These are phyloP conservation scores for Diutina pseudorugosa DNA, from an alignment of 1,139 yeast species.

Conservation along the genomic window DNA sequence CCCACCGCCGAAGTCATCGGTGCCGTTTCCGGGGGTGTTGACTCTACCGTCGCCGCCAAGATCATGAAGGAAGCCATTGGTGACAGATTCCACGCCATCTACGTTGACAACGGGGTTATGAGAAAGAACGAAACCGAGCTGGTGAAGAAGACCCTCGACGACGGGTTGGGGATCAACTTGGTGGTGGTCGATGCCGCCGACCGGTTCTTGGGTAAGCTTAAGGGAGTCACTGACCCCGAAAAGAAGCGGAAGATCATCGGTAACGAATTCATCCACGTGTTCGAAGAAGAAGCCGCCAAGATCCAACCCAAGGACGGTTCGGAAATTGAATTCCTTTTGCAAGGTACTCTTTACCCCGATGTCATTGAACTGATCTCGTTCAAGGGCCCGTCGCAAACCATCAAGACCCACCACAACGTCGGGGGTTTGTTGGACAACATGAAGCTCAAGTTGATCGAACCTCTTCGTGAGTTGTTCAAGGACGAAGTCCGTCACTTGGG, in stretches of 20 bases:
- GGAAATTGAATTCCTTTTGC: conserved; percentile 85
- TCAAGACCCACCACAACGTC: conserved; percentile 97
- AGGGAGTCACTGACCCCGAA: conserved; percentile 97
- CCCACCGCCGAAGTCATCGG: conserved; percentile 98
- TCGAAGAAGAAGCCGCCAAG: conserved; percentile 90
- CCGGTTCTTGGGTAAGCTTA: conserved; percentile 71
- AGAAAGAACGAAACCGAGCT: conserved; percentile 83
- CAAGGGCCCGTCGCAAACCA: conserved; percentile 99
- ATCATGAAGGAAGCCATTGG: conserved; percentile 98
- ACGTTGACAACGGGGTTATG: conserved; percentile 97
- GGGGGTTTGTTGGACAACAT: conserved; percentile 96
- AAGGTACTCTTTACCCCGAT: conserved; percentile 97
- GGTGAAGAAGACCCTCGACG: conserved; percentile 81
- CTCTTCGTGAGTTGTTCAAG: conserved; percentile 94
- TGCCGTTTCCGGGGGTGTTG: conserved; percentile 99
- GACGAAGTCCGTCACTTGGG: conserved; percentile 98
- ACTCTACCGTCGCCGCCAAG: conserved; percentile 98
- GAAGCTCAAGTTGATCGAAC: conserved; percentile 97
- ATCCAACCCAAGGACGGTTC: conserved; percentile 84
- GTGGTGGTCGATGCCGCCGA: conserved; percentile 93
- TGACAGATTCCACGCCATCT: conserved; percentile 94
- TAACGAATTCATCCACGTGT: conserved; percentile 92
- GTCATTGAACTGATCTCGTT: conserved; percentile 96
- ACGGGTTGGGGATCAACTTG: conserved; percentile 87
- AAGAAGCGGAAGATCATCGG: conserved; percentile 98